Evolutionary conservation across 2,329 filamentous ascomycete species (phyloP).

Genomic region (Juglanconis oblonga): DNA sequence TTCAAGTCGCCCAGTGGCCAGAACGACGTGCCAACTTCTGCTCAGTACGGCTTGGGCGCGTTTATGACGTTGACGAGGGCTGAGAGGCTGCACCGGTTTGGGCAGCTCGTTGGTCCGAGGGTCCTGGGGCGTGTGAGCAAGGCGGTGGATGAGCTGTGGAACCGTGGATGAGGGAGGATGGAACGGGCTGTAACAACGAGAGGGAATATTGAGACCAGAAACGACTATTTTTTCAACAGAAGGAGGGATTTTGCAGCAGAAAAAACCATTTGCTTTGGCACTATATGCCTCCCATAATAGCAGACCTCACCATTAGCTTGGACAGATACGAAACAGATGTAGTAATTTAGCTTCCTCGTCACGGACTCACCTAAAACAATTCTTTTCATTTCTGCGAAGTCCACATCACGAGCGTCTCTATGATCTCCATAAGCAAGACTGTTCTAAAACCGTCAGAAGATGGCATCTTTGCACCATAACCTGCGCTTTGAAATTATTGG

Average conservation of each 20-base stretch:
- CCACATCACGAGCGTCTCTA: too few species aligned
- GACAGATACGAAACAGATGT: slow-evolving; percentile 12
- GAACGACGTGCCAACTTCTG: slow-evolving; percentile 8
- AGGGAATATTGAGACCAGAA: too few species aligned
- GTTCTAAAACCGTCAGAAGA: too few species aligned
- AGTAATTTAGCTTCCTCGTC: not conserved
- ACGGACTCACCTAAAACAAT: too few species aligned
- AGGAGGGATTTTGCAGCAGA: not conserved
- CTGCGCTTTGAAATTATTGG: too few species aligned
- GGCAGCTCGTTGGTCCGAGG: slow-evolving; percentile 48
- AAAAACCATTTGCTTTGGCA: not conserved
- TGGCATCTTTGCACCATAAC: too few species aligned
- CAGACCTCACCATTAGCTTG: slow-evolving; percentile 1
- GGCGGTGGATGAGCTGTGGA: slow-evolving; percentile 50
- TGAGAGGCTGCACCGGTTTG: slow-evolving; percentile 50
- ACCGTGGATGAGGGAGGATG: slow-evolving; percentile 23
- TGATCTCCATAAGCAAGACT: too few species aligned
- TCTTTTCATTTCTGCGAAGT: too few species aligned
- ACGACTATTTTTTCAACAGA: not conserved
- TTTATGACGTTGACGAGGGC: slow-evolving; percentile 56
- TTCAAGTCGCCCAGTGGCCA: slow-evolving; percentile 35
- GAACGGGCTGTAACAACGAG: too few species aligned
- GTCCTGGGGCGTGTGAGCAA: slow-evolving; percentile 51
- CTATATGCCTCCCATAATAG: not conserved
- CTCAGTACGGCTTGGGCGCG: slow-evolving; percentile 42